Evolutionary conservation across 352 stramenopile species (phyloP).

Genomic region (Plasmopara halstedii): DNA sequence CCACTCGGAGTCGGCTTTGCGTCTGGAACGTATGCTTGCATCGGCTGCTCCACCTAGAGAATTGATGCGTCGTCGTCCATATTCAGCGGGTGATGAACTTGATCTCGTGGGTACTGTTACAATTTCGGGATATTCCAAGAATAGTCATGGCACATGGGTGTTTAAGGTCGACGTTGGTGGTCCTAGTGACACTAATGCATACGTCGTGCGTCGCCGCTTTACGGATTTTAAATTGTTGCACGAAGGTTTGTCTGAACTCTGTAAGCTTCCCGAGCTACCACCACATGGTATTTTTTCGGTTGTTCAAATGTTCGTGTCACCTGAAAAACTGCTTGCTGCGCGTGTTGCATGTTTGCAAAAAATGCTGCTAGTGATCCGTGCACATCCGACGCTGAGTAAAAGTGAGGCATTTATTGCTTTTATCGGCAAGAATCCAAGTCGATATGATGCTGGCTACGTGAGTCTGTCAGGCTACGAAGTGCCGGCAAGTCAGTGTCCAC

Average conservation of each 20-base stretch:
- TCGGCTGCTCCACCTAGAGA: conserved; percentile 11
- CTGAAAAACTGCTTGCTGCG: conserved; percentile 45
- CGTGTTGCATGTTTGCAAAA: conserved; percentile 47
- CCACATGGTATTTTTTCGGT: conserved; percentile 59
- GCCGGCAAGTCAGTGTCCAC: conserved; percentile 28
- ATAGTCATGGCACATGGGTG: conserved; percentile 60
- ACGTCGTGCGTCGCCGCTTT: conserved; percentile 65
- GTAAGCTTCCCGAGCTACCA: conserved; percentile 36
- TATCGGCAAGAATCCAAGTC: conserved; percentile 66
- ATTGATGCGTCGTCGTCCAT: conserved; percentile 27
- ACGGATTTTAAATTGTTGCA: conserved; percentile 68
- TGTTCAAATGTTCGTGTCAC: conserved; percentile 58
- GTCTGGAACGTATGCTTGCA: conserved; percentile 38
- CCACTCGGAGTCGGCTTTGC: conserved; percentile 47
- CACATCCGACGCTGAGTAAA: conserved; percentile 38
- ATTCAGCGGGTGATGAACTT: conserved; percentile 43
- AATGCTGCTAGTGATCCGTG: conserved; percentile 50
- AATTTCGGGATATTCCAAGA: conserved; percentile 60
- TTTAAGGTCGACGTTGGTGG: conserved; percentile 67
- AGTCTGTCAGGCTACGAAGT: conserved; percentile 64
- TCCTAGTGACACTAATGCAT: conserved; percentile 40
- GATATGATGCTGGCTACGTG: conserved; percentile 57
- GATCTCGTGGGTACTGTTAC: conserved; percentile 40
- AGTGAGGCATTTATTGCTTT: conserved; percentile 43
- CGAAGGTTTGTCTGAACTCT: conserved; percentile 39